Evolutionary conservation across 345 rosid genomes (phyloP).

Genomic region (Reutealis trisperma): DNA sequence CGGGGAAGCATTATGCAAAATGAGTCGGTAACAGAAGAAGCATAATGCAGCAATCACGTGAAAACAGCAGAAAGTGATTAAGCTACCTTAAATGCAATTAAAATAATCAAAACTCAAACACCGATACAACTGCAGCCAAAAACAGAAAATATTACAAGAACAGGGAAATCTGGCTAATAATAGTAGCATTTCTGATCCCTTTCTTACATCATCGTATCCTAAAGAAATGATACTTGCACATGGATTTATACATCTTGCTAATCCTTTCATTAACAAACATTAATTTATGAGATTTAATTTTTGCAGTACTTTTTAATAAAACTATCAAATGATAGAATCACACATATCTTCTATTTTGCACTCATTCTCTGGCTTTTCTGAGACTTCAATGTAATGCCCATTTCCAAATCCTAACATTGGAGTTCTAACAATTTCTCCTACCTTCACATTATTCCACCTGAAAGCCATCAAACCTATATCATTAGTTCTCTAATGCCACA

Average conservation of each 20-base stretch:
- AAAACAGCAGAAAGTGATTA: no score
- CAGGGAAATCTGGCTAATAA: background rate
- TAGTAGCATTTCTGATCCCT: background rate
- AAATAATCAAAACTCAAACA: background rate
- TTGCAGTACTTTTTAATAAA: background rate
- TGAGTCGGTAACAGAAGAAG: no score
- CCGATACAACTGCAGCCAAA: background rate
- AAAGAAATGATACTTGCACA: background rate
- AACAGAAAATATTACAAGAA: constrained; percentile 2
- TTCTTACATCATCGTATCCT: background rate
- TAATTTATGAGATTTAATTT: background rate
- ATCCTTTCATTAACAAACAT: background rate
- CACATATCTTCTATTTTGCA: background rate
- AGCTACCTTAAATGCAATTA: no score
- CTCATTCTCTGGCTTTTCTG: background rate
- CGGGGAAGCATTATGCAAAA: no score
- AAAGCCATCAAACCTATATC: background rate
- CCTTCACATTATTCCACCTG: constrained; percentile 21
- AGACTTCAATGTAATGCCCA: constrained; percentile 18
- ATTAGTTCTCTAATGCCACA: background rate
- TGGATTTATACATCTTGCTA: background rate
- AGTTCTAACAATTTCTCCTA: constrained; percentile 22
- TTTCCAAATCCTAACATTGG: constrained; percentile 23
- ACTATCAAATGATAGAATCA: background rate
- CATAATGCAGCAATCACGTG: no score